Percentiles rank a stretch among this genome's conserved stretches.
phyloP scores from a whole-genome alignment of 1,284 basidiomycete genomes.

The Coniferiporia weirii region DNA sequence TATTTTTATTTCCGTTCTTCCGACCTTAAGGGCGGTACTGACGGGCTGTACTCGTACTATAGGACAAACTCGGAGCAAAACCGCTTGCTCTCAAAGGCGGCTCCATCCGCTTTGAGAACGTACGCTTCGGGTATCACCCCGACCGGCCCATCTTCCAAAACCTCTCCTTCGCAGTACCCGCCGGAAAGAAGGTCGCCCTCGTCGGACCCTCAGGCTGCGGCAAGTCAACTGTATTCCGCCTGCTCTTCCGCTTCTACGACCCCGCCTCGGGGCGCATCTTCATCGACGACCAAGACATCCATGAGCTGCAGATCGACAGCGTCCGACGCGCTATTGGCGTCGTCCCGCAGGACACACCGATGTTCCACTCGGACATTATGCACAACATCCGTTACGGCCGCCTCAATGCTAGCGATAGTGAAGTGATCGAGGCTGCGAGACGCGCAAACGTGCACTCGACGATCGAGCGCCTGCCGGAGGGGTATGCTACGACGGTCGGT shows the following conservation, averaged over 20 bases:
- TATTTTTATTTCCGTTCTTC: slow-evolving; percentile 24
- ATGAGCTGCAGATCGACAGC: slow-evolving; percentile 66
- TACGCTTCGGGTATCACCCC: slow-evolving; percentile 88
- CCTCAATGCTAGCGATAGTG: slow-evolving; percentile 83
- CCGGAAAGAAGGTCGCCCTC: slow-evolving; percentile 93
- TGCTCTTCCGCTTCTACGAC: slow-evolving; percentile 94
- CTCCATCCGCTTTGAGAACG: slow-evolving; percentile 89
- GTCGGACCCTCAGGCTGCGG: slow-evolving; percentile 97
- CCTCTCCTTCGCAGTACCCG: slow-evolving; percentile 89
- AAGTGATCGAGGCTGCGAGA: slow-evolving; percentile 78
- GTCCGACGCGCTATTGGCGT: slow-evolving; percentile 82
- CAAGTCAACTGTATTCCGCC: slow-evolving; percentile 95
- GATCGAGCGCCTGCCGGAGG: slow-evolving; percentile 76
- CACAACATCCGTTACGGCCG: slow-evolving; percentile 94
- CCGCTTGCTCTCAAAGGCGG: slow-evolving; percentile 75
- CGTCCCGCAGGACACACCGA: slow-evolving; percentile 95
- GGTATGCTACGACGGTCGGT: slow-evolving; percentile 89
- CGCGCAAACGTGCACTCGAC: slow-evolving; percentile 88
- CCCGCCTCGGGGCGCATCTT: slow-evolving; percentile 76
- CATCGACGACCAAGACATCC: slow-evolving; percentile 85
- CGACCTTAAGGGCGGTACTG: neutral
- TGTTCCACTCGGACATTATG: slow-evolving; percentile 94
- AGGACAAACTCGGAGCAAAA: slow-evolving; percentile 68
- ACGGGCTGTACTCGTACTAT: neutral
- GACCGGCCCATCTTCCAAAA: slow-evolving; percentile 87